Base-by-base conservation (phyloP, 176 grass and related monocot species). In the Oryza brachyantha region DNA sequence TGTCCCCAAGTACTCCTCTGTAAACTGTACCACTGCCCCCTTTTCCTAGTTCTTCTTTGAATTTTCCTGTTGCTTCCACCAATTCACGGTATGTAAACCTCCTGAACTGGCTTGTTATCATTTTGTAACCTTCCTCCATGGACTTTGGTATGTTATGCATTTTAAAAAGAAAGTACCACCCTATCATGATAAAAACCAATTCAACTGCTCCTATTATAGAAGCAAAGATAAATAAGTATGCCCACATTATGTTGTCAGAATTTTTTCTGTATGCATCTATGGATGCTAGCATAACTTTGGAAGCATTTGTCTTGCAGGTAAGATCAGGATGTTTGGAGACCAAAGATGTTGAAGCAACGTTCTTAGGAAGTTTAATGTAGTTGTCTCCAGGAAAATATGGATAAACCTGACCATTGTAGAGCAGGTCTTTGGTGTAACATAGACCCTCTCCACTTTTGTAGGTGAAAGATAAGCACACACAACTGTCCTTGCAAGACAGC, bases 11-110 rank as follows among this genome's bases (percentile, higher is more conserved):
- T 75, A 92, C 62, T 79, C 93, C 89, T 59, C 85, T 86, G 72
- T 90, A 95, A 70, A 92, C 93, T 34, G 77, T 66, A 19, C 89
- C 89, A 2, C 75, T 85, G 35, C 80, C 83, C 45, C 94, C 91
- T 81, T 81, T 87, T 64, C 91, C 91, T 13, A 93, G 74, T 63
- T 93, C 93, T 81, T 97, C 88, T 76, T 89, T 97, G 50, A 91
- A 91, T 21, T 91, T 90, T 8, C 73, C 74, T 6, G 89, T 89
- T 70, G 78, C 93, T 71, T 89, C 84, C 79, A 76, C 64, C 74
- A 96, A 61, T 50, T 96, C 89, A 68, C 13, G 19, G 78, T 93
- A 97, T 31, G 86, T 86, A 57, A 93, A 93, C 60, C 78, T 79
- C 61, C 91, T 80, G 74, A 93, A 93, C 54, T 97, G 91, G 74